Base-by-base conservation (phyloP, 768 basidiomycete species). In the Lactarius psammicola region DNA sequence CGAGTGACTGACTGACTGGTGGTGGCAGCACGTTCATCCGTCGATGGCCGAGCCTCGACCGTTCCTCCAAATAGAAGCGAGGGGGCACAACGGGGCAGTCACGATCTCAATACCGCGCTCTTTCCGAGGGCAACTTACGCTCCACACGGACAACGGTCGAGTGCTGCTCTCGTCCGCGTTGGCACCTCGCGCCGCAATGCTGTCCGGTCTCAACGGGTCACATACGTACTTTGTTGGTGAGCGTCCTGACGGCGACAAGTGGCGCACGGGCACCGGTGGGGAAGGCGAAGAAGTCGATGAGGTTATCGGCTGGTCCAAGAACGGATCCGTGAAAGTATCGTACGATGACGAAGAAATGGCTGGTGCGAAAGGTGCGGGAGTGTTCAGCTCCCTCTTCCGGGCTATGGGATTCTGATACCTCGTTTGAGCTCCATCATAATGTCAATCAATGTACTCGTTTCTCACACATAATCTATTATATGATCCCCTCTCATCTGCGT, bases 251-350 rank as follows among this genome's bases (percentile, higher is more conserved):
- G 1, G 28, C 57, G 63, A 59, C 34, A 63, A 30, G 30, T 69
- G 68, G 68, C 53, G 46, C 34, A 67, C 53, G 2, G 66, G 42
- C 6, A n/a, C 55, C 3, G 11, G 53, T n/a, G 42, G 26, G 13
- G 68, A 69, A 28, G 65, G 66, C 18, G 58, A 63, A 7, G 62
- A 67, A 49, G 65, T 67, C 1, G 65, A 68, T n/a, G 66, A 34
- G 28, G 51, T 38, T 8, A 23, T 63, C 4, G 66, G 51, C 1
- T 59, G 40, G 33, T 54, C 66, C 10, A 67, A 67, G 66, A 67
- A 67, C 15, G 67, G 67, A 26, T 44, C 63, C 15, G 54, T 68
- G 30, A 65, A 20, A 20, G 55, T 68, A 42, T 60, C 59, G 15
- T 68, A 65, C 44, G 67, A 68, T 34, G 64, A 68, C 9, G 64